Evolutionary conservation across 805 yeast genomes (phyloP), one percentile per base, ranked within the genome.

Genomic region (Cyberlindnera misumaiensis): DNA sequence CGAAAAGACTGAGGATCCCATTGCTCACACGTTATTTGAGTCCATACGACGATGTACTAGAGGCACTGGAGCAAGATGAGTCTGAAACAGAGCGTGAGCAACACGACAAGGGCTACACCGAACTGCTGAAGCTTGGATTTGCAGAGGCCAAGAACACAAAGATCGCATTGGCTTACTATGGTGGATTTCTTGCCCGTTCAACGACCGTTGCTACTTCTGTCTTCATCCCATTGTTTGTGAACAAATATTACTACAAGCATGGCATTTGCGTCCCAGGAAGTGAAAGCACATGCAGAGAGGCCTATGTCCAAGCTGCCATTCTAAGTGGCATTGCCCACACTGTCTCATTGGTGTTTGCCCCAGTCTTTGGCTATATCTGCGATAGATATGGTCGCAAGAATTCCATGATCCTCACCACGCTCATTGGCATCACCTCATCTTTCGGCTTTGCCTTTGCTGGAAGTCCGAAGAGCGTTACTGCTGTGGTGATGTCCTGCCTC

Each of bases 251-350:
- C 55, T 62, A 64, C 42, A 55, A 64, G 29, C 61, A 62, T 4
- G 85, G 83, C 0, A 52, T 56, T 36, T 81, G 88, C 52, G 48
- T 61, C 1, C 45, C 56, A 2, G 50, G 50, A 5, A 62, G 58
- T 29, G 44, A 67, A 51, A 38, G 62, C 49, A 52, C 67, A 17
- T 80, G 88, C 50, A 69, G 71, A 36, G 81, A 78, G 29, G 86
- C 83, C 0, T 80, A 76, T 46, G 64, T 78, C 8, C 69, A 72
- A 42, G 74, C 86, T 13, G 84, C 87, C 1, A 77, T 82, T 31
- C 59, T 82, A 24, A 73, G 83, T 1, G 90, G 90, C 8, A 70
- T 80, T n/a, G 66, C 77, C 4, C 80, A 80, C 46, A 63, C 76
- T 0, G 64, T 70, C 17, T 72, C 81, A 2, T 60, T 82, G 17